Evolutionary conservation across 2,329 filamentous ascomycete species (phyloP).

Genomic region (Xylariales sp.): DNA sequence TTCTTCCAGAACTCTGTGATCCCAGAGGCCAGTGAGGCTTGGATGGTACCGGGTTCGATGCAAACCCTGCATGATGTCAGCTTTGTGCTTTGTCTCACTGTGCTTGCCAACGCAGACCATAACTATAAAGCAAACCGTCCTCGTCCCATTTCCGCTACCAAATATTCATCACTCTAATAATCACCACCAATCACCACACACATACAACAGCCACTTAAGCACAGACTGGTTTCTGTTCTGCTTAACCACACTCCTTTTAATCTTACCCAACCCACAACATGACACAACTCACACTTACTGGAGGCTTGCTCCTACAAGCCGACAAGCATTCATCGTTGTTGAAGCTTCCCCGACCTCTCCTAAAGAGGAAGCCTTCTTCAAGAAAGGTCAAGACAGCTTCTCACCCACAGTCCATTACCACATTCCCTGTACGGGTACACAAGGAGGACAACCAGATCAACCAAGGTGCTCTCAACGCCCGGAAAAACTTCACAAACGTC

Average conservation of each 20-base stretch:
- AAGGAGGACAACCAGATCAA: conserved; percentile 38
- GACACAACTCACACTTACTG: conserved; percentile 34
- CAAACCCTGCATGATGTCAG: conserved; percentile 36
- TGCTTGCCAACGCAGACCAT: conserved; percentile 29
- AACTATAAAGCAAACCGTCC: conserved; percentile 37
- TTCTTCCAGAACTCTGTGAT: conserved; percentile 35
- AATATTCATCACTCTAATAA: conserved; percentile 15
- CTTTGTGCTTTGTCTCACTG: conserved; percentile 36
- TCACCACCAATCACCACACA: conserved; percentile 8
- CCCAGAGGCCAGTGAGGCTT: conserved; percentile 22
- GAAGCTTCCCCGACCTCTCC: conserved; percentile 26
- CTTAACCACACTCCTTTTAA: conserved; percentile 32
- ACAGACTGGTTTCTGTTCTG: conserved; percentile 34
- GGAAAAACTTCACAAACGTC: conserved; percentile 40
- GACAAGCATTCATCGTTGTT: conserved; percentile 31
- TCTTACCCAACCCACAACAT: conserved; percentile 33
- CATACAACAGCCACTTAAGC: conserved; percentile 23
- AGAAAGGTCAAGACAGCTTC: conserved; percentile 33
- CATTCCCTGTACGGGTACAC: conserved; percentile 39
- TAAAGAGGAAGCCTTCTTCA: conserved; percentile 35
- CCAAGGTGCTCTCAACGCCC: conserved; percentile 37
- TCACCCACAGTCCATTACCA: conserved; percentile 38
- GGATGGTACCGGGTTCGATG: conserved; percentile 32
- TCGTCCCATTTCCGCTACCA: conserved; percentile 26
- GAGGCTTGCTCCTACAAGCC: conserved; percentile 31